Conservation (phyloP, 345 rosid species). For the Eutrema heterophyllum region DNA sequence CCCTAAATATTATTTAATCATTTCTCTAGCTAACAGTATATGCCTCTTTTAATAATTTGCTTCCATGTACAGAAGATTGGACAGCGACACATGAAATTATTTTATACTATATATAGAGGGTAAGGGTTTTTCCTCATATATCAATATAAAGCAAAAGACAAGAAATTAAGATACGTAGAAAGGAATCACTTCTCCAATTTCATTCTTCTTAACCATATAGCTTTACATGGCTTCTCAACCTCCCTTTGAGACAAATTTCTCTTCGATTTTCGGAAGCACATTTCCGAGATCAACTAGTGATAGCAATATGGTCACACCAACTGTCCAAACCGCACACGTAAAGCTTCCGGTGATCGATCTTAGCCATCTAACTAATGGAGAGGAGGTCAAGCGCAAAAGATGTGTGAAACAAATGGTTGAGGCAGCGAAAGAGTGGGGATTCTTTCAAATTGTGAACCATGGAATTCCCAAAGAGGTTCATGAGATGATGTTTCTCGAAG, state of each 20-base stretch:
- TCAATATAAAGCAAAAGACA: not conserved
- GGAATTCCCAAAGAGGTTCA: conserved; percentile 43
- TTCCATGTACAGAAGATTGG: conserved; percentile 15
- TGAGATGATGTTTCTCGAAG: conserved; percentile 40
- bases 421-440: conserved; percentile 70
- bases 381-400: conserved; percentile 21
- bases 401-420: conserved; percentile 40
- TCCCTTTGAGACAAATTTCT: conserved; percentile 23
- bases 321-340: not conserved
- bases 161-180: not conserved
- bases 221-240: conserved; percentile 31
- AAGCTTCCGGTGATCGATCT: conserved; percentile 60
- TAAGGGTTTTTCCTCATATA: no score
- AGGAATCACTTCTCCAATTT: not conserved
- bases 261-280: not conserved
- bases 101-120: no score
- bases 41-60: conserved; percentile 20
- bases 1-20: conserved; percentile 4
- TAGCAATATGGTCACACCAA: not conserved
- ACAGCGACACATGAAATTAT: not conserved
- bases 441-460: conserved; percentile 69
- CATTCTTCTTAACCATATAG: not conserved
- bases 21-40: conserved; percentile 1
- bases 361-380: conserved; percentile 19
- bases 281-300: not conserved